Base-by-base conservation (phyloP, 1,284 basidiomycete genomes). In the Kwoniella shivajii region DNA sequence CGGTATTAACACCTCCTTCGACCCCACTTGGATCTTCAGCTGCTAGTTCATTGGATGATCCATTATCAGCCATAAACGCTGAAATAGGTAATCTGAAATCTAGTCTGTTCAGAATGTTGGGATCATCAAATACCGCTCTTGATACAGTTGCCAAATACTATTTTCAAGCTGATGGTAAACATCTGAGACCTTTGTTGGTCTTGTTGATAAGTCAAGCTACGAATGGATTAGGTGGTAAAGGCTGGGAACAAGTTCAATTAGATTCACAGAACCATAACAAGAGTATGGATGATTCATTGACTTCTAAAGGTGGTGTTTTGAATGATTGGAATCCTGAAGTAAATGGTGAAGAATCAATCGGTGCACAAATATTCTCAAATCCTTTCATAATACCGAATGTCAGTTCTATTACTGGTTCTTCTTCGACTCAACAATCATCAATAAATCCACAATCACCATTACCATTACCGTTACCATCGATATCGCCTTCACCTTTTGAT, bases 141-240 rank as follows among this genome's bases (percentile, higher is more conserved):
- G 87, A 89, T 63, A 85, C 88, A 55, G 88, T 97, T 60, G 92
- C 94, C 4, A 86, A 92, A 66, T 96, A 93, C 79, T 97, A 97
- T 80, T 96, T 98, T 76, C 82, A 89, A 58, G 88, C 90, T 22
- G 79, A 80, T 57, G 81, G 81, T 3, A 96, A 96, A 74, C 92
- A 97, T 72, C 83, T 98, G 24, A 85, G 95, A 14, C 93, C 95
- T 0, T 81, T 95, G 62, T 83, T 98, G 42, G 90, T 98, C 30
- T 84, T 99, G 29, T 84, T 99, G 46, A 92, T 97, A 79, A 82
- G 88, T 30, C 88, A 89, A 64, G 95, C 94, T 9, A 96, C 93
- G 29, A 96, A 97, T 70, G 90, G 84, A 48, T 76, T 92, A 72
- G 82, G 84, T 47, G 77, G 72, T 1, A 26, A 41, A 18, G 69